Base-by-base conservation (phyloP, 2,329 filamentous ascomycete species). In the Ceratocystis cubensis region DNA sequence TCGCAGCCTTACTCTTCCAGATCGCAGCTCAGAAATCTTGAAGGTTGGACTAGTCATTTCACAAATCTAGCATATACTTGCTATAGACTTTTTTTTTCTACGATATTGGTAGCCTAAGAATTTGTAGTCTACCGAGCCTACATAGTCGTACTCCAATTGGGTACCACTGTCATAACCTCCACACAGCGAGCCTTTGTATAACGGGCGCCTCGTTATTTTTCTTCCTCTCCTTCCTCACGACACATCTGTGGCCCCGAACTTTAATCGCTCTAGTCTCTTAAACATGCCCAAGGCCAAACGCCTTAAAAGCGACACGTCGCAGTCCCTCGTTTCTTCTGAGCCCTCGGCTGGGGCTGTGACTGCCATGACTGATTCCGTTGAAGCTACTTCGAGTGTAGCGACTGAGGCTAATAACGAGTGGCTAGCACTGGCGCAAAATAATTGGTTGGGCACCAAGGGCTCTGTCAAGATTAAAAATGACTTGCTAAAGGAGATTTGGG, bases 401-500 rank as follows among this genome's bases (percentile, higher is more conserved):
- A 88, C 89, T 69, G 85, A 88, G 70, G 86, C 86, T 72, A 87
- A 90, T 73, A 86, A 80, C 71, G 78, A 82, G 70, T 90, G 91
- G 77, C 85, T 87, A 72, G 83, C 88, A 74, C 79, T 96, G 70
- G 94, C 94, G 69, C 84, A 86, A 73, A 86, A 89, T 75, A 83
- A 93, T 76, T 99, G 94, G 94, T 79, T 96, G 69, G 87, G 88
- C 74, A 84, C 82, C 73, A 72, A 82, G 33, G 76, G 82, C 62
- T 90, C 86, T 73, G 78, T 84, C 72, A 89, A 87, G 76, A 86
- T 89, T 77, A 88, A 89, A 76, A 93, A 89, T 63, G 88, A 95
- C 70, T 84, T 95, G 61, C 78, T 99, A 73, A 96, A 95, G 78
- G 85, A 89, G 72, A 86, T 99, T 67, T 99, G 93, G 91, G 89